Evolutionary conservation across 2,329 filamentous ascomycete species (phyloP), one percentile per base, ranked within the genome.

Genomic region (Gnomoniopsis sp.): DNA sequence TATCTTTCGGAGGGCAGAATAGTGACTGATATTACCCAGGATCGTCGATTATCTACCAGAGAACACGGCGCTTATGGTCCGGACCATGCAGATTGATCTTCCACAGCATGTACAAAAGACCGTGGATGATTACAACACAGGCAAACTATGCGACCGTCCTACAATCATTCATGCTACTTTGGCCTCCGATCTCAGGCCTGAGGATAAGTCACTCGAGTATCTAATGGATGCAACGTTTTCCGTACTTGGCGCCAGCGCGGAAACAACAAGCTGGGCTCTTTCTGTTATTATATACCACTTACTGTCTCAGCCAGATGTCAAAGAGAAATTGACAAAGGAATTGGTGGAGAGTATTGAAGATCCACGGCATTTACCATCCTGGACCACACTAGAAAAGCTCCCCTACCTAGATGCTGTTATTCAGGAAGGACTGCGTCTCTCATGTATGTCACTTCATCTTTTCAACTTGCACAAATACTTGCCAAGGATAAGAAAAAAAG

Each of bases 341-440:
- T 17, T 58, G 1, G 30, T 56, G 7, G 55, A 43, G 3, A 55
- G 46, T 2, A 43, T 62, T 7, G 10, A 51, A 19, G 61, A 66
- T 33, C 51, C 62, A 11, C 41, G 49, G 4, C 26, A 63, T 4
- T 63, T 65, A 1, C 50, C 55, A 36, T 41, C 64, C 4, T 67
- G 64, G 66, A 41, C 55, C 11, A 48, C 49, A 15, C 60, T 69
- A 3, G 67, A 68, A 61, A 57, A 59, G 36, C 49, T 65, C 7
- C 65, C 66, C 21, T 67, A 67, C 38, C 59, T 68, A 2, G 30
- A 43, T 44, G 65, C 56, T 1, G 63, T 66, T 2, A 50, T 69
- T 1, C 54, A 62, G 6, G 66, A 69, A 43, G 63, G 58, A 3
- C 53, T 68, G 15, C 59, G 67, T 0, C 55, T 69, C 10, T 60